Conservation (phyloP, 2,329 filamentous ascomycete genomes). For the Helotiales sp. region DNA sequence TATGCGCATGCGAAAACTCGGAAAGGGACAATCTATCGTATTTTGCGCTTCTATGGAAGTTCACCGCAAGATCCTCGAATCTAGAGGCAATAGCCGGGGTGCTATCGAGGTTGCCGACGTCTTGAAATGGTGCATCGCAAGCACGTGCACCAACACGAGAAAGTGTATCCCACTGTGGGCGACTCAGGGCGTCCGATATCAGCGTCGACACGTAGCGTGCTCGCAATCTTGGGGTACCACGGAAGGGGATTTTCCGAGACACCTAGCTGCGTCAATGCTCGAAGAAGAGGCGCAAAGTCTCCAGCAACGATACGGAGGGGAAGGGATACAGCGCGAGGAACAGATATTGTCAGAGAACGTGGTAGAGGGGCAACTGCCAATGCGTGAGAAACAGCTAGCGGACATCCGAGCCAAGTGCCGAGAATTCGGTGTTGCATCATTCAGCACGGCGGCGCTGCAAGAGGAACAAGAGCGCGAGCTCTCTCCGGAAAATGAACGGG, state of each 20-base stretch:
- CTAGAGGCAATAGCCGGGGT: slow-evolving; percentile 19
- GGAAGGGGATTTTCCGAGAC: too few species aligned
- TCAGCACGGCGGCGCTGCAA: slow-evolving; percentile 50
- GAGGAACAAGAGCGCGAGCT: slow-evolving; percentile 76
- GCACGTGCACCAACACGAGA: slow-evolving; percentile 57
- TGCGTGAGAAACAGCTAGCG: too few species aligned
- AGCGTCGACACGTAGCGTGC: too few species aligned
- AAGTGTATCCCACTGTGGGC: slow-evolving; percentile 64
- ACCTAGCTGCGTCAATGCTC: too few species aligned
- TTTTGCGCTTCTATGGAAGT: slow-evolving; percentile 68
- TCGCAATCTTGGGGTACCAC: too few species aligned
- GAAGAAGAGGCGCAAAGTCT: slow-evolving; percentile 61
- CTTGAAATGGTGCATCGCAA: slow-evolving; percentile 61
- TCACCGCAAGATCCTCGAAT: slow-evolving; percentile 53
- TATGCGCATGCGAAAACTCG: slow-evolving; percentile 73
- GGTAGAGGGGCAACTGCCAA: too few species aligned
- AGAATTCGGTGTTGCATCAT: slow-evolving; percentile 43
- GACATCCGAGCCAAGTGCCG: too few species aligned
- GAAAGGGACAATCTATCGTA: slow-evolving; percentile 66
- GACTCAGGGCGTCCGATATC: slow-evolving; percentile 58
- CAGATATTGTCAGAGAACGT: too few species aligned
- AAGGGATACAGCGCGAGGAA: too few species aligned
- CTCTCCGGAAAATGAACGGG: slow-evolving; percentile 64
- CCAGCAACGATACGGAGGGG: too few species aligned
- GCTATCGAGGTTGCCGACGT: slow-evolving; percentile 58